These are phyloP conservation scores for Cavenderia fasciculata DNA, from an alignment of 78 protist species.

Conservation along the genomic window DNA sequence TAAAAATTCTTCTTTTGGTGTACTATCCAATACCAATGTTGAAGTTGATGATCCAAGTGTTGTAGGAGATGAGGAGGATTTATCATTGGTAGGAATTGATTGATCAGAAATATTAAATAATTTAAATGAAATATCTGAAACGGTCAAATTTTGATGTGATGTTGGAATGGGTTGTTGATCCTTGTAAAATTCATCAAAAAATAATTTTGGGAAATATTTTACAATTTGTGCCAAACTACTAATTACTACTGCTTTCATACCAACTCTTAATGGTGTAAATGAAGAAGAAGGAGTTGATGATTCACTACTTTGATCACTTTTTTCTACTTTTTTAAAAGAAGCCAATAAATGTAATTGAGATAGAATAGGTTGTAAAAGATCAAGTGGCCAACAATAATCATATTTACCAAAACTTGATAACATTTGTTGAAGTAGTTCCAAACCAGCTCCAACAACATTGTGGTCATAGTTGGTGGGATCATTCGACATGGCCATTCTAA, in stretches of 20 bases:
- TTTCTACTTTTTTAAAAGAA: no score
- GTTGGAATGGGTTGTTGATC: neutral
- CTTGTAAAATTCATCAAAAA: constrained; percentile 21
- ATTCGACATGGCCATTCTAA: no score
- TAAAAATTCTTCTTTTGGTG: constrained; percentile 65
- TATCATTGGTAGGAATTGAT: no score
- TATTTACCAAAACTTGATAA: constrained; percentile 29
- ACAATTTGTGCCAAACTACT: constrained; percentile 58
- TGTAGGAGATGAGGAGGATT: neutral
- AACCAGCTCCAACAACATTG: constrained; percentile 68
- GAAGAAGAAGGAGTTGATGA: no score
- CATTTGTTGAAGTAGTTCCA: constrained; percentile 63
- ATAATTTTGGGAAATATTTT: constrained; percentile 52
- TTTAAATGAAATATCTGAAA: constrained; percentile 37
- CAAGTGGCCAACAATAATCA: constrained; percentile 65
- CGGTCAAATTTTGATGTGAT: neutral
- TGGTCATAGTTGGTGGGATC: constrained; percentile 57
- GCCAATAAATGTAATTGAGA: constrained; percentile 22
- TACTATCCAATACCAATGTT: constrained; percentile 2
- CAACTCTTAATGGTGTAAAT: constrained; percentile 32
- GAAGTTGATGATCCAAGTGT: constrained; percentile 4
- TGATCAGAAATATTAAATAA: neutral
- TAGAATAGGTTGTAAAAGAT: constrained; percentile 11
- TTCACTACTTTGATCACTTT: no score
- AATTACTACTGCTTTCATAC: constrained; percentile 58